Percentiles rank a stretch among this genome's conserved stretches.
Evolutionary conservation across 768 basidiomycete genomes (phyloP).

Genomic region (Russula sp.): DNA sequence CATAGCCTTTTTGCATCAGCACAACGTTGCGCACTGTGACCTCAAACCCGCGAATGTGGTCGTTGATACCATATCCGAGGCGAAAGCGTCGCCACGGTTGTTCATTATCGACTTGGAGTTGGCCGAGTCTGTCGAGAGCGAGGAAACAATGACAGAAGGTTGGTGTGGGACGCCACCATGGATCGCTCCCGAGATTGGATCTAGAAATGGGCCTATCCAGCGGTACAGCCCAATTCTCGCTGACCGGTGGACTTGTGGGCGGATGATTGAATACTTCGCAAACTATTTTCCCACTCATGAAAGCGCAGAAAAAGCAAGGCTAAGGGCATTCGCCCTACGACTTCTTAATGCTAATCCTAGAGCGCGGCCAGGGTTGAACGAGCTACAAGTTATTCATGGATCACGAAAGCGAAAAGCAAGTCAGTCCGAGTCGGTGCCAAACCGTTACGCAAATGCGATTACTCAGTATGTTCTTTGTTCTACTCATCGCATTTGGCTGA

Average conservation of each 20-base stretch:
- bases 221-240: not conserved
- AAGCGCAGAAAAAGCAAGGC: not conserved
- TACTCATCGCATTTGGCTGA: not conserved
- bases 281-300: not conserved
- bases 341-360: not conserved
- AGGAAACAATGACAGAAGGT: not conserved
- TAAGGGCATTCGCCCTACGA: not conserved
- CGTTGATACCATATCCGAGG: not conserved
- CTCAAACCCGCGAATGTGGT: not conserved
- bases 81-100: not conserved
- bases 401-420: not conserved
- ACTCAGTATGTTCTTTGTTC: too few species aligned
- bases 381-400: not conserved
- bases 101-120: not conserved
- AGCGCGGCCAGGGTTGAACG: not conserved
- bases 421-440: not conserved
- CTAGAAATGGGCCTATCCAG: not conserved
- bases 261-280: not conserved
- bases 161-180: not conserved
- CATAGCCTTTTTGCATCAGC: constrained; percentile 4
- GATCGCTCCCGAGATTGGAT: not conserved
- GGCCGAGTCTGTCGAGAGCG: not conserved
- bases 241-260: not conserved
- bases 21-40: not conserved
- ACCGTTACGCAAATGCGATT: not conserved